phyloP scores from a whole-genome alignment of 2,329 filamentous ascomycete species.

The Botrytis deweyae region DNA sequence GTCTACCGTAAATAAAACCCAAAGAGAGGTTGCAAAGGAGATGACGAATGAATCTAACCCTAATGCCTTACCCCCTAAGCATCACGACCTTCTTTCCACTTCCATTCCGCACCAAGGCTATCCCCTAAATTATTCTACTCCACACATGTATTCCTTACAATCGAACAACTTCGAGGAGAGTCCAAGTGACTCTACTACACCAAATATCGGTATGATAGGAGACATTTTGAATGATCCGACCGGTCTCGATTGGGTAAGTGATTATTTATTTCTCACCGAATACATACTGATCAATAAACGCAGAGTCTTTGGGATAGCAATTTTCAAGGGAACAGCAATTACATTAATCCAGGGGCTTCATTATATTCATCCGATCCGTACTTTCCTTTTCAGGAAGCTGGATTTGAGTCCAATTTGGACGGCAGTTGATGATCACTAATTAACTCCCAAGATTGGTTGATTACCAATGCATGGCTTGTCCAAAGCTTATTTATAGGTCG shows the following conservation, averaged over 20 bases:
- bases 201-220: constrained; percentile 8
- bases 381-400: constrained; percentile 18
- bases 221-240: constrained; percentile 11
- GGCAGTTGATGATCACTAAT: neutral
- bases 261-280: neutral
- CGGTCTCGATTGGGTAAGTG: constrained; percentile 18
- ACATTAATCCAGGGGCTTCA: neutral
- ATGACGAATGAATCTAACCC: neutral
- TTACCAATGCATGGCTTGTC: neutral
- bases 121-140: neutral
- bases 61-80: neutral
- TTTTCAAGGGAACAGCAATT: constrained; percentile 10
- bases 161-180: neutral
- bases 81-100: neutral
- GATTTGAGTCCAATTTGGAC: neutral
- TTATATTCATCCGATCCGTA: neutral
- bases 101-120: neutral
- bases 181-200: neutral
- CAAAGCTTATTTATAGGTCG: constrained; percentile 18
- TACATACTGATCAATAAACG: neutral
- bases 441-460: neutral
- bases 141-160: neutral
- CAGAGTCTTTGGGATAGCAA: constrained; percentile 21
- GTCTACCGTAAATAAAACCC: neutral
- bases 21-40: neutral